Evolutionary conservation across 2,329 filamentous ascomycete species (phyloP), one percentile per base, ranked within the genome.

Genomic region (Rhexocercosporidium sp.): DNA sequence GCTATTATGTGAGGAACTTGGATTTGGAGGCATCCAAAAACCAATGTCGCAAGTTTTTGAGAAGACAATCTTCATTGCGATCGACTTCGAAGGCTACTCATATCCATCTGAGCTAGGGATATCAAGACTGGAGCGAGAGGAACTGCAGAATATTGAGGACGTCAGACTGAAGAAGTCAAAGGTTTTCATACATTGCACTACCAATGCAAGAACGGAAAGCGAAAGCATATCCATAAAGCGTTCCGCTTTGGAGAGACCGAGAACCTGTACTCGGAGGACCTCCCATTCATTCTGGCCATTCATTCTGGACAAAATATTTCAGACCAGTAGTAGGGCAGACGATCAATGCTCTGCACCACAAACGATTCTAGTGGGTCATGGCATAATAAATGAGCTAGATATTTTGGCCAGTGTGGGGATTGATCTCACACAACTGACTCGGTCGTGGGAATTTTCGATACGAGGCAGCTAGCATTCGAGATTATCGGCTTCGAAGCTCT

Each of bases 391-490:
- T 16, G 22, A 29, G 29, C 12, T 51, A 14, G 5, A 51, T 18
- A 51, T 51, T 12, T 25, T 14, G 12, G 20, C 3, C 4, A 29
- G 47, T 14, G 29, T 29, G 22, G 5, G 22, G 14, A 51, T 51
- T 29, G 22, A 29, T 5, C 47, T 51, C 11, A 22, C 27, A 14
- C 29, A 20, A 29, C 20, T 31, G 18, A 14, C 22, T 61, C 59
- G 3, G 16, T 37, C 8, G 27, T 37, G 27, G 44, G 41, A 20
- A 49, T 61, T 20, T 46, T 61, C 14, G 18, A 49, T 9, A 61
- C 59, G 16, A 46, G 22, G 59, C 41, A 61, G 18, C 59, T 61
- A n/a, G 44, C 59, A 14, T 61, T 49, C n/a, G 59, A 61, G 18
- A 61, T 47, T 29, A n/a, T 49, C n/a, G 59, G 25, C 8, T 6